phyloP scores from a whole-genome alignment of 2,329 filamentous ascomycete genomes.

The Sarocladium oryzae region DNA sequence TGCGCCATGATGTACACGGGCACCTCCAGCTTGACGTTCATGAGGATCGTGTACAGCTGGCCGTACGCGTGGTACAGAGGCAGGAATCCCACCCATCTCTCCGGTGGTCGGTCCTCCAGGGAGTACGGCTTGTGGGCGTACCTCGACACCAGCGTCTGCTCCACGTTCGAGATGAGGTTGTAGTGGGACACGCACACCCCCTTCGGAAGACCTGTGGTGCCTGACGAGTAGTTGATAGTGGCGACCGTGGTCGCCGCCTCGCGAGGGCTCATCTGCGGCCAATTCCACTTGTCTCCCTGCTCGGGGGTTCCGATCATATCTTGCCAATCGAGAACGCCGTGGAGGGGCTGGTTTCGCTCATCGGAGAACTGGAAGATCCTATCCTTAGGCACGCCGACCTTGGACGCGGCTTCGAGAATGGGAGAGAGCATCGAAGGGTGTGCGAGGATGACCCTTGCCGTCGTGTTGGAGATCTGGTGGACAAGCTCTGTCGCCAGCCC shows the following conservation, averaged over 20 bases:
- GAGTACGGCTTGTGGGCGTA: constrained; percentile 30
- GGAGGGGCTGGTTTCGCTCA: constrained; percentile 18
- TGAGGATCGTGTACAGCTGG: constrained; percentile 45
- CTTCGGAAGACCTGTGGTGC: constrained; percentile 46
- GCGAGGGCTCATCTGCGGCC: constrained; percentile 29
- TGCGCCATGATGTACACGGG: constrained; percentile 52
- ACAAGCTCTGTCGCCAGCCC: constrained; percentile 33
- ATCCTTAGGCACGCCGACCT: constrained; percentile 31
- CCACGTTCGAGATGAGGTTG: constrained; percentile 43
- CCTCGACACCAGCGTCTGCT: constrained; percentile 41
- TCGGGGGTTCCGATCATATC: constrained; percentile 27
- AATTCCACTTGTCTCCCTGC: constrained; percentile 30
- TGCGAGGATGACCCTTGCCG: constrained; percentile 41
- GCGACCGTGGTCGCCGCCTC: constrained; percentile 29
- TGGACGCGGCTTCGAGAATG: constrained; percentile 35
- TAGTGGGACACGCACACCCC: constrained; percentile 43
- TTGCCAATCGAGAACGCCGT: constrained; percentile 36
- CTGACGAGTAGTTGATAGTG: constrained; percentile 45
- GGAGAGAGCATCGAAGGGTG: constrained; percentile 39
- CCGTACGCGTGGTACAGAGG: constrained; percentile 60
- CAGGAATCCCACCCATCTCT: constrained; percentile 52
- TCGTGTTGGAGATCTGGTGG: constrained; percentile 45
- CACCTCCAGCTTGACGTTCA: constrained; percentile 34
- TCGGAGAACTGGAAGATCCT: constrained; percentile 45
- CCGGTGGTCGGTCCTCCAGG: constrained; percentile 30